phyloP scores from a whole-genome alignment of 2,329 filamentous ascomycete species.

The Ophiostoma sp. region DNA sequence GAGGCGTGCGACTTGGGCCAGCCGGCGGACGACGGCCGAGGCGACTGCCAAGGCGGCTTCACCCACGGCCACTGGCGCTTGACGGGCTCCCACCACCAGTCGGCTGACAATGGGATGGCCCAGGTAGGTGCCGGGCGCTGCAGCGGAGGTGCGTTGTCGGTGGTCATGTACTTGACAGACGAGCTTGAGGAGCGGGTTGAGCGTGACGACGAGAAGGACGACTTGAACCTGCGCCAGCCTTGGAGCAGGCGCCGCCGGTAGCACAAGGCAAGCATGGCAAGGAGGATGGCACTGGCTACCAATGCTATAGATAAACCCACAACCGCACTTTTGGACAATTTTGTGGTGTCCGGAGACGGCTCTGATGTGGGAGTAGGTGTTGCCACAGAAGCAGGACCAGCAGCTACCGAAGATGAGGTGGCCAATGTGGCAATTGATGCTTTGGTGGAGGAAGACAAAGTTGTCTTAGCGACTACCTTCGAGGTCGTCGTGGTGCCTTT shows the following conservation, averaged over 20 bases:
- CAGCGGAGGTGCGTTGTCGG: slow-evolving; percentile 19
- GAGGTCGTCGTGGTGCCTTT: too few species aligned
- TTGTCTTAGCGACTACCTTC: too few species aligned
- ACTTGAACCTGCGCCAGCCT: background rate
- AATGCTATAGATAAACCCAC: background rate
- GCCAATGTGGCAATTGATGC: background rate
- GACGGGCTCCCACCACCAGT: slow-evolving; percentile 5
- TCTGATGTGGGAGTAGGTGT: background rate
- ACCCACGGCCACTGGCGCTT: background rate
- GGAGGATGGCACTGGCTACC: background rate
- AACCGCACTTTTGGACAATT: background rate
- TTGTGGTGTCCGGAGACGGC: too few species aligned
- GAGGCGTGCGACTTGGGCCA: background rate
- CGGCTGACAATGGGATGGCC: background rate
- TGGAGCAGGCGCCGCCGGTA: background rate
- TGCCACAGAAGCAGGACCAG: background rate
- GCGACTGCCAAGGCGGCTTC: background rate
- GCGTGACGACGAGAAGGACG: background rate
- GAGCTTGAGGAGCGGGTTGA: background rate
- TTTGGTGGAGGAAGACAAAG: background rate
- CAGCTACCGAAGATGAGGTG: background rate
- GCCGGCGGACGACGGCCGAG: background rate
- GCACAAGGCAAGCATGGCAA: background rate
- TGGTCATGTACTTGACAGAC: background rate
- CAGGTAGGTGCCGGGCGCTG: background rate